Evolutionary conservation across 139 green algal species (phyloP), one percentile per base, ranked within the genome.

Genomic region (Asterochloris erici): DNA sequence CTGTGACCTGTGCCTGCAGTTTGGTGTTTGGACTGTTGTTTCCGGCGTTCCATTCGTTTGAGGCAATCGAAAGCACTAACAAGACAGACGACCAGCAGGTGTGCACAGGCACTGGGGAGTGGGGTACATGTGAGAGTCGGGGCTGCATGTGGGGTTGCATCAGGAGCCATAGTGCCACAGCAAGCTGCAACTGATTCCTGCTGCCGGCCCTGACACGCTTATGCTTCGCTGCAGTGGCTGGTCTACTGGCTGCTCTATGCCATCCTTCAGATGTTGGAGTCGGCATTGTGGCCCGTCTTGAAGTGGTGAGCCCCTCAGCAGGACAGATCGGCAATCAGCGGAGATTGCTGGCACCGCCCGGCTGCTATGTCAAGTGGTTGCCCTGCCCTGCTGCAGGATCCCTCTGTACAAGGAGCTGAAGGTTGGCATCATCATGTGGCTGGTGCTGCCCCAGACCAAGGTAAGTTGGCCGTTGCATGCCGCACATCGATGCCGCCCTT

Each of bases 371-470:
- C 27, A 71, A 63, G 27, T 28, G 11, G 11, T 0, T 76, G 15
- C 66, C 17, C 0, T 78, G 0, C 12, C 11, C 0, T 19, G 28
- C 27, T 69, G 79, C 69, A 83, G 79, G 79, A 75, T 83, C 19
- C 68, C 68, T 76, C 79, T 83, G 47, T 83, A 83, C 60, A 64
- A 74, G 10, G 68, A 78, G 47, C 26, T 83, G 10, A 78, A 63
- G 13, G 79, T 74, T 38, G 79, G 27, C 23, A 68, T 66, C 21
- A 23, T 83, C 38, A 76, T 76, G 21, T 83, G 79, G 79, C 60
- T 83, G 71, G 79, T 83, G 54, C 63, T 83, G 79, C 79, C 79
- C 13, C 79, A 83, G 79, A 83, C 79, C n/a, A 83, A 83, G 79
- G 79, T 83, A 24, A 73, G 19, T 16, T 62, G 11, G 14, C 74